Evolutionary conservation across 1,284 basidiomycete species (phyloP), one percentile per base, ranked within the genome.

Genomic region (Laetiporus sulphureus): DNA sequence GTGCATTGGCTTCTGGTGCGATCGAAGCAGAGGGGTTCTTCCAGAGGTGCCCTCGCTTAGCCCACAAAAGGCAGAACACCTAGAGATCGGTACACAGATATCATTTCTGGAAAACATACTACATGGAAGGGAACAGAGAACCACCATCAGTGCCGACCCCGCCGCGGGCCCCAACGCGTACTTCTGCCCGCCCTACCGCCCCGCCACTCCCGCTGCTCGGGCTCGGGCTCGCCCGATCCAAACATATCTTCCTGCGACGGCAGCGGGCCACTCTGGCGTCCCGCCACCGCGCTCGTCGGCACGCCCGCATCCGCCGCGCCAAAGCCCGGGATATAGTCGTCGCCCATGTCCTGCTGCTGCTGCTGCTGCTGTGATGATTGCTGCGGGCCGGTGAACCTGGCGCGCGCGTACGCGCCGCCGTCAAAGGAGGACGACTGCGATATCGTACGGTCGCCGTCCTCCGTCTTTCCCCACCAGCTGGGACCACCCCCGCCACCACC

Each of bases 181-280:
- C 35, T 49, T 44, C 19, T 41, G 44, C 32, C 42, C 37, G n/a
- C 48, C 32, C 6, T 48, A 33, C 11, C 42, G 42, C 21, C 50
- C 21, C 48, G 44, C 23, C 46, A 41, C 13, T 49, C 38, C n/a
- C 51, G 24, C 11, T 44, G 36, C 41, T 48, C 41, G 20, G 53
- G 50, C 3, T 54, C 52, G 4, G 44, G 46, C 29, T 53, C 55
- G 15, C 52, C 50, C 10, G 57, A 52, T 12, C 61, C 54, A 29
- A 68, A 65, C 59, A 72, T 61, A 32, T 73, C 71, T 30, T 69
- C 64, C 48, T 69, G 68, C 7, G 60, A 50, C 1, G 62, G 65
- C 32, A 68, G 47, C 36, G 65, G 55, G 5, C 65, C 67, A 29
- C 50, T 56, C 48, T 63, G 62, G 44, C 67, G 57, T 45, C 66